Evolutionary conservation across 441 rosid species (phyloP).

Genomic region (Jatropha multifida): DNA sequence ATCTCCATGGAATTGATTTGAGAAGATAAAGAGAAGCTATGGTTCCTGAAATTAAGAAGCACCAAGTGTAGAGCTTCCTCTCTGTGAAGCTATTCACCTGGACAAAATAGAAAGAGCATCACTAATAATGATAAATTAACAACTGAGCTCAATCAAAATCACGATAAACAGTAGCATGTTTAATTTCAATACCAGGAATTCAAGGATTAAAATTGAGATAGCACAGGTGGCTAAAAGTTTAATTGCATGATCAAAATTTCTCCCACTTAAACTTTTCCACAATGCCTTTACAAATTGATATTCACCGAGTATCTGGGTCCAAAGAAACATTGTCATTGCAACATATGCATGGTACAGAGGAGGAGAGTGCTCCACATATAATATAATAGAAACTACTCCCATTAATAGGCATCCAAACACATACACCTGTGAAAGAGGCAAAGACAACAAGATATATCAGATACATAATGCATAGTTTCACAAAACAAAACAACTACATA

Average conservation of each 20-base stretch:
- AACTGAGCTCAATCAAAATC: conserved; percentile 11
- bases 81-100: conserved; percentile 96
- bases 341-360: conserved; percentile 87
- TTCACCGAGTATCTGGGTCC: conserved; percentile 78
- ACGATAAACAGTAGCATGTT: conserved; percentile 12
- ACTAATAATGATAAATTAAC: conserved; percentile 24
- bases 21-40: conserved; percentile 57
- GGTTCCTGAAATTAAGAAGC: conserved; percentile 68
- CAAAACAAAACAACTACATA: not conserved
- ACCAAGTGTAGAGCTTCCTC: conserved; percentile 90
- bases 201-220: conserved; percentile 63
- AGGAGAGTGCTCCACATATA: conserved; percentile 75
- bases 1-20: conserved; percentile 71
- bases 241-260: conserved; percentile 42
- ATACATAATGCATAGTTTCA: conserved; percentile 1
- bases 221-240: conserved; percentile 54
- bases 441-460: conserved; percentile 31
- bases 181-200: conserved; percentile 66
- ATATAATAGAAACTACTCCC: conserved; percentile 51
- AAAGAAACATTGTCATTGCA: conserved; percentile 81
- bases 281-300: conserved; percentile 53
- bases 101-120: conserved; percentile 32
- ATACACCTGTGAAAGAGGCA: conserved; percentile 59
- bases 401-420: conserved; percentile 58
- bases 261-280: conserved; percentile 58